Conservation (phyloP, 148 eudicot genomes). For the Rhododendron mucronatum region DNA sequence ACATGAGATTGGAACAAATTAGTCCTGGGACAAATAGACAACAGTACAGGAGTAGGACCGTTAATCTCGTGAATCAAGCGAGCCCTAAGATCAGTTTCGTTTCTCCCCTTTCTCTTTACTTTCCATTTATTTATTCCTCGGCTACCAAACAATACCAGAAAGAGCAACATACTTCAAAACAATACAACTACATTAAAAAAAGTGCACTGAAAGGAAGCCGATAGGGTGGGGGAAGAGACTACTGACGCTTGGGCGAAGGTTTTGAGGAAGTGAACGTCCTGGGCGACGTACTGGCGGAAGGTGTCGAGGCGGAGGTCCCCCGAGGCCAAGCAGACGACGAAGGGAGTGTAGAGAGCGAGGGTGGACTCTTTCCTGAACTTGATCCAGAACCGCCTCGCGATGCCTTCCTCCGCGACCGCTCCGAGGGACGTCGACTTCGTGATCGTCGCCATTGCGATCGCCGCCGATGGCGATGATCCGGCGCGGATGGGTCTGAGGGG, state of each 20-base stretch:
- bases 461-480: neutral
- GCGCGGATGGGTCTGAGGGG: neutral
- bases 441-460: slow-evolving; percentile 35
- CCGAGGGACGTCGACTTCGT: slow-evolving; percentile 30
- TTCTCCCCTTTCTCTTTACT: neutral
- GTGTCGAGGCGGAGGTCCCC: slow-evolving; percentile 51
- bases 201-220: neutral
- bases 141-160: neutral
- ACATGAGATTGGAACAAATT: too few species aligned
- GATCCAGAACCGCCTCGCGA: slow-evolving; percentile 59
- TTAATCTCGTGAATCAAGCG: too few species aligned
- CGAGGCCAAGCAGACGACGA: slow-evolving; percentile 64
- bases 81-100: neutral
- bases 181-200: neutral
- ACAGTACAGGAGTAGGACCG: too few species aligned
- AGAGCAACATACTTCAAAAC: neutral
- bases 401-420: slow-evolving; percentile 39
- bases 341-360: slow-evolving; percentile 69
- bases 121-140: neutral
- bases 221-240: neutral
- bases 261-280: slow-evolving; percentile 76
- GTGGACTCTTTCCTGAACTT: slow-evolving; percentile 44
- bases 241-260: slow-evolving; percentile 83
- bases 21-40: too few species aligned
- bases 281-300: slow-evolving; percentile 74